Evolutionary conservation across 768 basidiomycete genomes (phyloP).

Genomic region (Boletus edulis): DNA sequence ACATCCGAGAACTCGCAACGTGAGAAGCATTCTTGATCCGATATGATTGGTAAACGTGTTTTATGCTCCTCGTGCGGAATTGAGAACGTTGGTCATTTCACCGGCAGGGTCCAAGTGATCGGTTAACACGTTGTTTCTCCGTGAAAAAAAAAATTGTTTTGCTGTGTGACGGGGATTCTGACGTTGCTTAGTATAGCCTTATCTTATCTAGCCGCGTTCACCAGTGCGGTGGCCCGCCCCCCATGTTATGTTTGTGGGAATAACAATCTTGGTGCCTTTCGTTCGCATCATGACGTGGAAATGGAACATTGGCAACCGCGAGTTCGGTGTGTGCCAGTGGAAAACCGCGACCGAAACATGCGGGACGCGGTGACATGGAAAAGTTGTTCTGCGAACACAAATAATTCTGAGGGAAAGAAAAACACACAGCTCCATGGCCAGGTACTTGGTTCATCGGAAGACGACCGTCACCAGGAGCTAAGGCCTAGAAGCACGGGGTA

Average conservation of each 20-base stretch:
- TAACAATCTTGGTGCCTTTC: neutral
- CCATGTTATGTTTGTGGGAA: neutral
- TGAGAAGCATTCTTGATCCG: neutral
- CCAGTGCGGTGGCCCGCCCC: too few species aligned
- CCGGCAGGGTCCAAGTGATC: neutral
- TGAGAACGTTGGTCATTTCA: neutral
- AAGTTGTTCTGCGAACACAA: too few species aligned
- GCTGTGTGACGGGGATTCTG: neutral
- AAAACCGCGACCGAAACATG: too few species aligned
- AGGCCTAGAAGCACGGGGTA: neutral
- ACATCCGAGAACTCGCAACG: neutral
- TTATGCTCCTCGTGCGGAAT: neutral
- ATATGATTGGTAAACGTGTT: constrained; percentile 8
- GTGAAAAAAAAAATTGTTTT: neutral
- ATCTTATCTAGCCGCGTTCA: constrained; percentile 9
- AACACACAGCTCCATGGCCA: neutral
- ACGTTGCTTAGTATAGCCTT: neutral
- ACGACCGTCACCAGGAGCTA: neutral
- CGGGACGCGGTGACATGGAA: too few species aligned
- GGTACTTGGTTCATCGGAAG: neutral
- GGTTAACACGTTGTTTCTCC: neutral
- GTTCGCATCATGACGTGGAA: neutral
- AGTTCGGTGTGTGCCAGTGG: too few species aligned
- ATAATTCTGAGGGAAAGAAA: too few species aligned
- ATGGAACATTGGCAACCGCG: neutral